phyloP scores from a whole-genome alignment of 2,329 filamentous ascomycete species.

The Colletotrichum higginsianum region DNA sequence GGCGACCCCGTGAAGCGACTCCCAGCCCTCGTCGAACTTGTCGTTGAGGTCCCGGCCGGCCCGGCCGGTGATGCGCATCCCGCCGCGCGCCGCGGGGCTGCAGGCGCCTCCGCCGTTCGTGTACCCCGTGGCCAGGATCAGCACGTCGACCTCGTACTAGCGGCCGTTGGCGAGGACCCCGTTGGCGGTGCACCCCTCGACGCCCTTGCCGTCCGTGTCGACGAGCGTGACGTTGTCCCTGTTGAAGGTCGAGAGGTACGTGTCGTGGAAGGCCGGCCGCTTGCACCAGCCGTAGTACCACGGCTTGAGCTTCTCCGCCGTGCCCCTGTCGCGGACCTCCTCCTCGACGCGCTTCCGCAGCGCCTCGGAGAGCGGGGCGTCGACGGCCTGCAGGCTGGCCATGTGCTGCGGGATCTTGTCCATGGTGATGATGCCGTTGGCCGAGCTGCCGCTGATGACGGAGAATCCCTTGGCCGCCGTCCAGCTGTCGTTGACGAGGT shows the following conservation, averaged over 20 bases:
- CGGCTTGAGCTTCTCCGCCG: slow-evolving; percentile 67
- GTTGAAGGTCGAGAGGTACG: slow-evolving; percentile 73
- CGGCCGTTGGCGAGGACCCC: slow-evolving; percentile 63
- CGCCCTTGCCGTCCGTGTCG: slow-evolving; percentile 69
- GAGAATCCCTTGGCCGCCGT: slow-evolving; percentile 31
- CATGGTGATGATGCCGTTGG: slow-evolving; percentile 46
- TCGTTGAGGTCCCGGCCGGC: slow-evolving; percentile 5
- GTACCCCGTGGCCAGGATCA: slow-evolving; percentile 54
- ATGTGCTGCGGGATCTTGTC: slow-evolving; percentile 50
- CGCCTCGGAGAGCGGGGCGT: slow-evolving; percentile 49
- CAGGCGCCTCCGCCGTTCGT: slow-evolving; percentile 56
- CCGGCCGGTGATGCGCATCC: background rate
- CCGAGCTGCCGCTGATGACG: no score
- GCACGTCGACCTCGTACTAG: slow-evolving; percentile 62
- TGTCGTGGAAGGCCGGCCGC: slow-evolving; percentile 73
- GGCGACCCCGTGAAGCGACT: slow-evolving; percentile 44
- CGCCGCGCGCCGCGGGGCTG: no score
- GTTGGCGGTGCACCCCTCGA: slow-evolving; percentile 58
- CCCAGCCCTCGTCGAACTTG: no score
- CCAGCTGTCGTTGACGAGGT: slow-evolving; percentile 67
- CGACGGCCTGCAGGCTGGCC: no score
- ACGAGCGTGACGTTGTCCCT: slow-evolving; percentile 69
- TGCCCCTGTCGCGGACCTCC: slow-evolving; percentile 64
- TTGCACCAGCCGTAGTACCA: slow-evolving; percentile 77
- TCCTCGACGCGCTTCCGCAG: slow-evolving; percentile 62